Evolutionary conservation across 495 filamentous ascomycete genomes (phyloP).

Genomic region (Usnea hakonensis): DNA sequence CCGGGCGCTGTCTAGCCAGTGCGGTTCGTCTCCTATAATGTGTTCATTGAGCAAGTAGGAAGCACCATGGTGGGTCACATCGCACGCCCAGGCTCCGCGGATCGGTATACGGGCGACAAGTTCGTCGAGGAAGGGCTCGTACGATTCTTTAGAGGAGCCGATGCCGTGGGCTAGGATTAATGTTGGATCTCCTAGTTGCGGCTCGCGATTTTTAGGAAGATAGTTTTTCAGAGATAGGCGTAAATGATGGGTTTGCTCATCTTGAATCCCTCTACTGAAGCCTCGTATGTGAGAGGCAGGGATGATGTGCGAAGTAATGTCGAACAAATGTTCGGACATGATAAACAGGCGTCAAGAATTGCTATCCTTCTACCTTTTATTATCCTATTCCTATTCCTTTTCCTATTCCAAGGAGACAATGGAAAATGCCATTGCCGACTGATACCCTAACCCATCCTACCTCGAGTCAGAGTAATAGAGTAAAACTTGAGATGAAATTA

Average conservation of each 20-base stretch:
- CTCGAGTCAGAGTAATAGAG: too few relatives aligned
- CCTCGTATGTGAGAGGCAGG: conserved; percentile 25
- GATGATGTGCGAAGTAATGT: conserved; percentile 19
- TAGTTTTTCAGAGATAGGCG: conserved; percentile 41
- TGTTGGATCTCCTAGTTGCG: conserved; percentile 33
- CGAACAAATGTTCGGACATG: conserved; percentile 21
- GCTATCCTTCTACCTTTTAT: too few relatives aligned
- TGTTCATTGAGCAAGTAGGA: conserved; percentile 20
- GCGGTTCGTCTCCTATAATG: conserved; percentile 20
- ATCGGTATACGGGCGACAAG: conserved; percentile 32
- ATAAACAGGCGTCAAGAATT: too few relatives aligned
- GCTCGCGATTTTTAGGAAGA: conserved; percentile 27
- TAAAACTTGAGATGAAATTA: too few relatives aligned
- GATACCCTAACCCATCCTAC: too few relatives aligned
- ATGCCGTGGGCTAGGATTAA: conserved; percentile 41
- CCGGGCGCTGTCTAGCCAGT: conserved; percentile 43
- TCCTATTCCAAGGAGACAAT: too few relatives aligned
- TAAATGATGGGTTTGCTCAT: conserved; percentile 21
- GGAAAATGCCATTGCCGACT: too few relatives aligned
- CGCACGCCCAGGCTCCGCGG: conserved; percentile 38
- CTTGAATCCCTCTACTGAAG: conserved; percentile 17
- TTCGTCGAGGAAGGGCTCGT: conserved; percentile 43
- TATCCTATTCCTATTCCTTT: too few relatives aligned
- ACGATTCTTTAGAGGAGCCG: conserved; percentile 41
- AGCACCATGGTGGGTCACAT: conserved; percentile 37